Evolutionary conservation across 805 yeast species (phyloP).

Genomic region (Yamadazyma phyllophila): DNA sequence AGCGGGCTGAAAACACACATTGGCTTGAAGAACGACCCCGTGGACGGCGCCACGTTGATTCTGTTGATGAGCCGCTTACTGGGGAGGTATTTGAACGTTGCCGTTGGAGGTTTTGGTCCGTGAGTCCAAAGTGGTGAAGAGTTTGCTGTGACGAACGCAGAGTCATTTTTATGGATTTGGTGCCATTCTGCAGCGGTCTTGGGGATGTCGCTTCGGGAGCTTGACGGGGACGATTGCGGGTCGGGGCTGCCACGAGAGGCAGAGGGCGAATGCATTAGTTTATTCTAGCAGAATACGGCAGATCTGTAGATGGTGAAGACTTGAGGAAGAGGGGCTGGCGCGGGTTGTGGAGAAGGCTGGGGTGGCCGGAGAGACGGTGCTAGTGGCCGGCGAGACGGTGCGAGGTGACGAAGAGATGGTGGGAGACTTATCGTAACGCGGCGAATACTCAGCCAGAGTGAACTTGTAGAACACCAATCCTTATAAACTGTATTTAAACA

Average conservation of each 20-base stretch:
- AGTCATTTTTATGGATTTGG: neutral
- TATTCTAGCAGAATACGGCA: too few relatives aligned
- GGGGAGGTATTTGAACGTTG: constrained; percentile 23
- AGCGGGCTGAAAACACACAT: constrained; percentile 22
- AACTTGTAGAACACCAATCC: too few relatives aligned
- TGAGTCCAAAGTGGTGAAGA: constrained; percentile 26
- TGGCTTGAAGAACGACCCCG: constrained; percentile 19
- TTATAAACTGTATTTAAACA: too few relatives aligned
- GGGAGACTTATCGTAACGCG: too few relatives aligned
- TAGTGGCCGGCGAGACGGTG: neutral
- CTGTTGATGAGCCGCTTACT: constrained; percentile 11
- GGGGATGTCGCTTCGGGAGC: neutral
- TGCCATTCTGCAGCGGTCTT: neutral
- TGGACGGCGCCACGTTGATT: constrained; percentile 1
- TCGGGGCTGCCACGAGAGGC: neutral
- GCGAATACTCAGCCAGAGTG: too few relatives aligned
- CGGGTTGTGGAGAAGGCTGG: too few relatives aligned
- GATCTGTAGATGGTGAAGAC: too few relatives aligned
- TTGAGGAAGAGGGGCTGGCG: too few relatives aligned
- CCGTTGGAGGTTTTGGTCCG: constrained; percentile 24
- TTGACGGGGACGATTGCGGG: neutral
- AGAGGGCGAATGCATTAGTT: neutral
- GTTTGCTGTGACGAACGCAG: neutral
- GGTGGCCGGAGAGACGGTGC: too few relatives aligned
- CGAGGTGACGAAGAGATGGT: neutral